These are phyloP conservation scores for Cornus kousa DNA, from an alignment of 148 eudicot genomes.

Conservation along the genomic window DNA sequence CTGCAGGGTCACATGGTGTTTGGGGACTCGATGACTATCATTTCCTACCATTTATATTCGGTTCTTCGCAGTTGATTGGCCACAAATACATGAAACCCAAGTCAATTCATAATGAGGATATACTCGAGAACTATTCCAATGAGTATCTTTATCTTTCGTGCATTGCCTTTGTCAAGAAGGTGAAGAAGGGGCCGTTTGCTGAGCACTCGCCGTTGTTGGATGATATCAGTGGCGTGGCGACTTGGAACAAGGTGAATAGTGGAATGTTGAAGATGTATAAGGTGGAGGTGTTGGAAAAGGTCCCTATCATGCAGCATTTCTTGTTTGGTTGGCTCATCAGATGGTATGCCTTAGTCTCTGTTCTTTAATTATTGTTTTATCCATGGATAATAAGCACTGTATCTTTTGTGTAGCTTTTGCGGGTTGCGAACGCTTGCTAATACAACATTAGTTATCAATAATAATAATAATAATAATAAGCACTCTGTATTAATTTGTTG, in stretches of 20 bases:
- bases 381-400: too few species aligned
- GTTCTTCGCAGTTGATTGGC: conserved; percentile 85
- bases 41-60: conserved; percentile 81
- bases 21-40: conserved; percentile 99
- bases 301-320: conserved; percentile 95
- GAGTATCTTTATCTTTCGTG: conserved; percentile 82
- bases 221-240: conserved; percentile 92
- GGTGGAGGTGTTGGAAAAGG: conserved; percentile 88
- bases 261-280: conserved; percentile 96
- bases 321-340: conserved; percentile 79
- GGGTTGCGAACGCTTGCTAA: too few species aligned
- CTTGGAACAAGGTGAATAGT: conserved; percentile 86
- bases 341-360: conserved; percentile 49
- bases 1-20: conserved; percentile 96
- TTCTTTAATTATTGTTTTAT: background rate
- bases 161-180: conserved; percentile 71
- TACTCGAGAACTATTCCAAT: conserved; percentile 70
- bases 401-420: too few species aligned
- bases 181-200: conserved; percentile 82
- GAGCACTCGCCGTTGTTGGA: conserved; percentile 94
- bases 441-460: too few species aligned
- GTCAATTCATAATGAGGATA: conserved; percentile 86
- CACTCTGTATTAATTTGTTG: too few species aligned
- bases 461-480: too few species aligned
- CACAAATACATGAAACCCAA: conserved; percentile 99